A percentile compares a stretch with the other conserved stretches of the same genome.
Conservation (phyloP, 1,139 yeast genomes). For the Kurtzmaniella quercitrusa region DNA sequence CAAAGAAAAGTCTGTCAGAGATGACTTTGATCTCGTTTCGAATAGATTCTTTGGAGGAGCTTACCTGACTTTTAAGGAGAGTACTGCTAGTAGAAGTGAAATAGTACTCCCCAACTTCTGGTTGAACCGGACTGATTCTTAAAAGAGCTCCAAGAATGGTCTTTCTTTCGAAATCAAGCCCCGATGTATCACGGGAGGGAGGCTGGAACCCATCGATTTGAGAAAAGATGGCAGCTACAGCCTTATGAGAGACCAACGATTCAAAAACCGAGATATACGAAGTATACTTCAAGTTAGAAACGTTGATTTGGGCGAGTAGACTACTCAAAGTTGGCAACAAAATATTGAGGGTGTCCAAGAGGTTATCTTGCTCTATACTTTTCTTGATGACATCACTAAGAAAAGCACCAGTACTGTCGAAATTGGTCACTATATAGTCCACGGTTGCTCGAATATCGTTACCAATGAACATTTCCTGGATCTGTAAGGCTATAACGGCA, state of each 20-base stretch:
- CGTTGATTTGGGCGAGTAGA: conserved; percentile 23
- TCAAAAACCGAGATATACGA: conserved; percentile 54
- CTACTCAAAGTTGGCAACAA: conserved; percentile 47
- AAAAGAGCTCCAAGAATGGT: conserved; percentile 78
- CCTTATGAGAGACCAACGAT: conserved; percentile 54
- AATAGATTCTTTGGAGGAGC: conserved; percentile 48
- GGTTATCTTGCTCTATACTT: conserved; percentile 62
- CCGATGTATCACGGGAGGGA: conserved; percentile 24
- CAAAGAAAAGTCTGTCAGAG: conserved; percentile 57
- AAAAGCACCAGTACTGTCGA: conserved; percentile 44
- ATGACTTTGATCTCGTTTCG: conserved; percentile 58
- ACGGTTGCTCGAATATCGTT: conserved; percentile 29
- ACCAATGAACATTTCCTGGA: conserved; percentile 59
- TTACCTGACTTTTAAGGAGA: conserved; percentile 37
- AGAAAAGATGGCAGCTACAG: conserved; percentile 59
- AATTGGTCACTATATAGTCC: conserved; percentile 27
- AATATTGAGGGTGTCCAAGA: conserved; percentile 55
- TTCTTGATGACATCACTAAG: conserved; percentile 53
- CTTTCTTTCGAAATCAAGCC: conserved; percentile 51
- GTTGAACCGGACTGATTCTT: conserved; percentile 66
- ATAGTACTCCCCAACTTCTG: conserved; percentile 37
- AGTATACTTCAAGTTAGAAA: conserved; percentile 48
- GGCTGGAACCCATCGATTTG: conserved; percentile 54
- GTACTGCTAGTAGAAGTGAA: conserved; percentile 41
- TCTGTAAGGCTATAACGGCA: conserved; percentile 66